Evolutionary conservation across 192 early-diverging fungal genomes (phyloP).

Genomic region (Anaeromyces robustus): DNA sequence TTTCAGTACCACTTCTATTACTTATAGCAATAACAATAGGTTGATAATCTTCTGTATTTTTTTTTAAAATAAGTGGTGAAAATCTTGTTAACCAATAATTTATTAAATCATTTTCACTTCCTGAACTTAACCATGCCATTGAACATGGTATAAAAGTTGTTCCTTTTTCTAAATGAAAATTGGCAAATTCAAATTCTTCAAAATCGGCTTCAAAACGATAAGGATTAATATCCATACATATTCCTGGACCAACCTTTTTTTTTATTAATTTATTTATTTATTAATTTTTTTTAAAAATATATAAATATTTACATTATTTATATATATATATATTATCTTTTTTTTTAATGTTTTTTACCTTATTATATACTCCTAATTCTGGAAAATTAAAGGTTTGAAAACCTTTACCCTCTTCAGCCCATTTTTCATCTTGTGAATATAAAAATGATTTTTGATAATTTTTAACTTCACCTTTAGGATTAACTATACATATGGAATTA

Average conservation of each 20-base stretch:
- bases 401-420: too few species aligned
- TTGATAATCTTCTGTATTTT: not conserved
- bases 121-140: not conserved
- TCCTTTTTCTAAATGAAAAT: not conserved
- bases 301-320: too few species aligned
- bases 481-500: too few species aligned
- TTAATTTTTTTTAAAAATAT: too few species aligned
- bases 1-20: not conserved
- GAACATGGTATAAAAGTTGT: not conserved
- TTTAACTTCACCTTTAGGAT: too few species aligned
- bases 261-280: not conserved
- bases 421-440: too few species aligned
- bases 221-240: not conserved
- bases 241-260: not conserved
- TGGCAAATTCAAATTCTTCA: not conserved
- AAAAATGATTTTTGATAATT: too few species aligned
- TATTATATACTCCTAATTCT: too few species aligned
- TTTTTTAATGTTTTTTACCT: too few species aligned
- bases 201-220: not conserved
- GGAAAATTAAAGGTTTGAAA: too few species aligned
- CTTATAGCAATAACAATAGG: not conserved
- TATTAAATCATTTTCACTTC: not conserved
- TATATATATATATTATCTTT: too few species aligned
- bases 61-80: not conserved
- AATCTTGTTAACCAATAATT: not conserved